Conservation (phyloP, 2,329 filamentous ascomycete genomes). For the Fusarium pseudocircinatum region DNA sequence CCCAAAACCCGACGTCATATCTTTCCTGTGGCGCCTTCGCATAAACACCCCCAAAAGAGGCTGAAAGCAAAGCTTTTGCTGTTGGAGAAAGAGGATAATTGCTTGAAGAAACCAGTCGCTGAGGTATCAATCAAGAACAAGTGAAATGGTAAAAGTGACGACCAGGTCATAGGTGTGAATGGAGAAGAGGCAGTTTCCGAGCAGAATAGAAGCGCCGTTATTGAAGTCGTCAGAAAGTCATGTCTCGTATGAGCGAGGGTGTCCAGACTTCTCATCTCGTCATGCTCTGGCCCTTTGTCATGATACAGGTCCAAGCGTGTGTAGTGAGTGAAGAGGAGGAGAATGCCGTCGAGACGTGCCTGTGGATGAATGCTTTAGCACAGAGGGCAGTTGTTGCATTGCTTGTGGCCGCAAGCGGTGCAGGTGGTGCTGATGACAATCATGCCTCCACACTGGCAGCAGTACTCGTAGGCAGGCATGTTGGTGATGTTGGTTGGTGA, state of each 20-base stretch:
- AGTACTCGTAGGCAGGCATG: conserved; percentile 61
- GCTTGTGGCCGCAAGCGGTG: conserved; percentile 59
- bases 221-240: conserved; percentile 24
- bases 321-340: neutral
- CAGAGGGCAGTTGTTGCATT: conserved; percentile 58
- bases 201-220: conserved; percentile 8
- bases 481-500: conserved; percentile 28
- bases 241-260: conserved; percentile 13
- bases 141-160: conserved; percentile 8
- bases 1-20: conserved; percentile 16
- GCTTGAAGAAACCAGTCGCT: neutral
- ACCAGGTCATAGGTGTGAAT: neutral
- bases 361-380: conserved; percentile 41
- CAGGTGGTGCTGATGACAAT: conserved; percentile 67
- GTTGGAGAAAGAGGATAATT: neutral
- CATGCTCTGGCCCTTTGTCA: neutral
- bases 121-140: conserved; percentile 31
- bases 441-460: conserved; percentile 65
- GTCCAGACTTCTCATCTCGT: conserved; percentile 11
- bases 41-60: neutral
- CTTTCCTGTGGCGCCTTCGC: conserved; percentile 20
- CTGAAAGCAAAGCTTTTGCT: neutral
- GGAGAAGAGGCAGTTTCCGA: neutral
- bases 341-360: conserved; percentile 9
- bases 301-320: neutral